Evolutionary conservation across 805 yeast species (phyloP), one percentile per base, ranked within the genome.

Genomic region (Lachancea fermentati): DNA sequence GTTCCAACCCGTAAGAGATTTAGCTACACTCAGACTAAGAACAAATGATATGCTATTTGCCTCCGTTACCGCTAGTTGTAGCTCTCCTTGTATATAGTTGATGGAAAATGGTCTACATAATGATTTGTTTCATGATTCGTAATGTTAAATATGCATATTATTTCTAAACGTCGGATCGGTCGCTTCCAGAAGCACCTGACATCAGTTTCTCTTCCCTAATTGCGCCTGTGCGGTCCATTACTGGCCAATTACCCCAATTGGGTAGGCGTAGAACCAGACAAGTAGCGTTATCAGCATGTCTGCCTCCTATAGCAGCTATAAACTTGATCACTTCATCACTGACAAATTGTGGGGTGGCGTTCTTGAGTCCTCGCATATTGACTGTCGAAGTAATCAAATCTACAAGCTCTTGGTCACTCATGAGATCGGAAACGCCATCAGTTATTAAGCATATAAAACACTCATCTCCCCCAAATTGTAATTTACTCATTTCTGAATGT

Each of bases 201-300:
- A 44, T 33, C 54, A 84, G 62, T 50, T 85, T 72, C 43, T 81
- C 81, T 59, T 85, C 96, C 47, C 98, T 71, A 41, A 77, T 60
- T 33, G 72, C 74, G 0, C 96, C 97, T 0, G 97, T 87, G 35
- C 95, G 67, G 64, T 91, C 97, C 3, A 69, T 55, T 41, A 74
- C 63, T 5, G 93, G 91, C 97, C 98, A 93, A 41, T 78, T 74
- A 4, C 96, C 96, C 98, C 98, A 93, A 7, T 96, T 96, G 26
- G 75, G 72, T 41, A 93, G 66, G 44, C 94, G 68, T 8, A 91
- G 62, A 4, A 93, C 85, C 46, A 83, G 55, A 58, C 96, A 87
- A 2, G 97, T 87, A n/a, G 97, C 95, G 63, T 93, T 93, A 60
- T 93, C 98, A 53, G 85, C 88, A 22, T 57, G 54, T 44, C 45